Base-by-base conservation (phyloP, 805 yeast species). In the Myxozyma geophila region DNA sequence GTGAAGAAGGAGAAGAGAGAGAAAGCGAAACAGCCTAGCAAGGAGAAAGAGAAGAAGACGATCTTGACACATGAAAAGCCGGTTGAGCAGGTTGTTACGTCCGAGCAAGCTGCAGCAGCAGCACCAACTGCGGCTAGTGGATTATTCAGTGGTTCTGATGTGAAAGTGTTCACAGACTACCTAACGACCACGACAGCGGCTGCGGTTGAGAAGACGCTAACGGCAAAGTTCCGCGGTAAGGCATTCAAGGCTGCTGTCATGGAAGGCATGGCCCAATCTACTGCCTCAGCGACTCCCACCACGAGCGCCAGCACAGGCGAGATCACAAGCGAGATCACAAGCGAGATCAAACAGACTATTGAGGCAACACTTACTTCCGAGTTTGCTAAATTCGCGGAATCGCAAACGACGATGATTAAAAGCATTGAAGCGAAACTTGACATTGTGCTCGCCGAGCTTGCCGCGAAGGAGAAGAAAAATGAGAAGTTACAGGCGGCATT, bases 371-470 rank as follows among this genome's bases (percentile, higher is more conserved):
- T 48, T 28, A 47, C 28, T 21, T 13, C 40, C n/a, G 60, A 56
- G 17, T n/a, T 56, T 8, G 36, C n/a, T 3, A 39, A 39, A 39
- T 21, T 40, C 33, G 48, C 46, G 19, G 54, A 56, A 33, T 33
- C 48, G 54, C 54, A 37, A 21, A 36, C 17, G 19, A 48, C 43
- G 58, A 44, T 49, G n/a, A 40, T 56, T 49, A 39, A 28, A 13
- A 49, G 44, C 48, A 36, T 59, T 17, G 56, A 59, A 48, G 39
- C 41, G 10, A 59, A 59, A 44, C 58, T 59, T 36, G 63, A 59
- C 33, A 23, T 48, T 35, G 54, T 54, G 10, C 37, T 59, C 8
- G 51, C 49, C 7, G 54, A 54, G 50, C 15, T 48, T 33, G 51
- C 44, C 6, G 55, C 39, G 19, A 40, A 47, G 52, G 54, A 54